Percentiles rank a stretch among this genome's conserved stretches.
Evolutionary conservation across 495 filamentous ascomycete species (phyloP).

Genomic region (Penicillium salamii): DNA sequence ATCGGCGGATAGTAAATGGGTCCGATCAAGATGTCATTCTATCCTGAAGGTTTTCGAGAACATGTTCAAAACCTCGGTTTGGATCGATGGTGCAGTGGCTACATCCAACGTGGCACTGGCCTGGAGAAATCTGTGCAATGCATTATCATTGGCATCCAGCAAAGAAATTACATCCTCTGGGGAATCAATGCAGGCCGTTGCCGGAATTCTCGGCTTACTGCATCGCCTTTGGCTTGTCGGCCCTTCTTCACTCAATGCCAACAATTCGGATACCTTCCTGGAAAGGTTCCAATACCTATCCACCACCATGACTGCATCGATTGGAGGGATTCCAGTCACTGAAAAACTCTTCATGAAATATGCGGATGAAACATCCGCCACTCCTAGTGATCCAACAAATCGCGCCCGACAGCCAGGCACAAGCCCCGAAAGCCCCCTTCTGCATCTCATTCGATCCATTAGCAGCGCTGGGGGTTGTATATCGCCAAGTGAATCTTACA

Average conservation of each 20-base stretch:
- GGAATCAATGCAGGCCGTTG: slow-evolving; percentile 76
- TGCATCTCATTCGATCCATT: slow-evolving; percentile 41
- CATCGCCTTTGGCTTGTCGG: slow-evolving; percentile 61
- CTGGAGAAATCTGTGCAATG: slow-evolving; percentile 67
- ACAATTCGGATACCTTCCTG: slow-evolving; percentile 48
- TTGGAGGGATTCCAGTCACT: slow-evolving; percentile 74
- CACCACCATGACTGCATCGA: slow-evolving; percentile 55
- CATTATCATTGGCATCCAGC: slow-evolving; percentile 71
- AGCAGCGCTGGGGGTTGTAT: slow-evolving; percentile 17
- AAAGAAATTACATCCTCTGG: slow-evolving; percentile 88
- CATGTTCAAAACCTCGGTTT: slow-evolving; percentile 56
- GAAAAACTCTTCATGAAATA: slow-evolving; percentile 62
- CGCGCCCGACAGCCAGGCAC: slow-evolving; percentile 22
- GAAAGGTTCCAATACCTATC: slow-evolving; percentile 60
- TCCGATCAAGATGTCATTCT: slow-evolving; percentile 62
- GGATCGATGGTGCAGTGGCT: slow-evolving; percentile 44
- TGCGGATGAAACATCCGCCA: slow-evolving; percentile 40
- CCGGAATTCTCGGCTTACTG: slow-evolving; percentile 64
- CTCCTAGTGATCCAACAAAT: slow-evolving; percentile 48
- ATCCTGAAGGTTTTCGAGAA: slow-evolving; percentile 65
- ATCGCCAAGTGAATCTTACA: slow-evolving; percentile 29
- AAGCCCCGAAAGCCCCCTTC: slow-evolving; percentile 34
- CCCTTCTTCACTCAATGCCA: slow-evolving; percentile 36
- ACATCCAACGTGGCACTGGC: slow-evolving; percentile 49
- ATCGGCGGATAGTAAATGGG: slow-evolving; percentile 78